phyloP scores from a whole-genome alignment of 164 flowering plant species.

The Tetracentron sinense region DNA sequence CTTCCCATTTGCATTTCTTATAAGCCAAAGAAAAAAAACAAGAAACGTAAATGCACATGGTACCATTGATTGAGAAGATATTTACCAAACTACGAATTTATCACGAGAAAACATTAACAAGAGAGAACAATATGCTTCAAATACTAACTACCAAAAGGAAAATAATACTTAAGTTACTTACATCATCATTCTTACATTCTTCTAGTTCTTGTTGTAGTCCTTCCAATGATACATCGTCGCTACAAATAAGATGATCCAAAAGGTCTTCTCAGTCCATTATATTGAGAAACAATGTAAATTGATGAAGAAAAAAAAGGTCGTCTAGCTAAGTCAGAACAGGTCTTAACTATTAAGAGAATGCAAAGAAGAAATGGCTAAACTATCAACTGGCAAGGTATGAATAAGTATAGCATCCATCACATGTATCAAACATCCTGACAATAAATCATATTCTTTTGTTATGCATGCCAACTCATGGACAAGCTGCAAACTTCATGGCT shows the following conservation, averaged over 20 bases:
- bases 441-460: background rate
- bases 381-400: no score
- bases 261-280: background rate
- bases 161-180: conserved; percentile 28
- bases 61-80: background rate
- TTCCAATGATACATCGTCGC: conserved; percentile 81
- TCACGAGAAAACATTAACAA: background rate
- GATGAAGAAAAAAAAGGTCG: background rate
- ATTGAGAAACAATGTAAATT: background rate
- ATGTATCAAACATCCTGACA: background rate
- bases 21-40: no score
- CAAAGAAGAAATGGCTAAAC: background rate
- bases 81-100: background rate
- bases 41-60: background rate
- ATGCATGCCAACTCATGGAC: background rate
- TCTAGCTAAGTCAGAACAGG: background rate
- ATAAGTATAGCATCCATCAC: background rate
- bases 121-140: background rate
- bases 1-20: no score
- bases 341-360: background rate
- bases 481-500: background rate
- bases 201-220: conserved; percentile 87
- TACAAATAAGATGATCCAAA: conserved; percentile 20
- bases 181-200: conserved; percentile 84
- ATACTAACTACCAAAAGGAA: background rate